Conservation (phyloP, 306 rosid species). For the Quercus mongolica region DNA sequence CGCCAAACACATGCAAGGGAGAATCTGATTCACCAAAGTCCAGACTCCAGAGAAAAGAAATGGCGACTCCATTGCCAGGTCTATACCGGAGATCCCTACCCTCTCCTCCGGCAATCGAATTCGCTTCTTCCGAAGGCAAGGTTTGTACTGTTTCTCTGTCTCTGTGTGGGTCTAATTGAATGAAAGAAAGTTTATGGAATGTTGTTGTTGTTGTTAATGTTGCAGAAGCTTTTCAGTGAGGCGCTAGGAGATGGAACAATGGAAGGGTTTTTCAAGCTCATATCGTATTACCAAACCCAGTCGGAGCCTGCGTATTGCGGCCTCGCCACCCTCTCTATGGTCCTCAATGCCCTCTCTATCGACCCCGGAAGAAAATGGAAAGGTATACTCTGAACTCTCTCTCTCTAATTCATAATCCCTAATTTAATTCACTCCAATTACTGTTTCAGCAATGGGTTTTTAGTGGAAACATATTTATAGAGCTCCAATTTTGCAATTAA, state of each 20-base stretch:
- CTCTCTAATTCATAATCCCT: neutral
- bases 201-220: neutral
- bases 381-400: conserved; percentile 34
- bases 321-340: conserved; percentile 71
- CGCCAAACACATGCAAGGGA: neutral
- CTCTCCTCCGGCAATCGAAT: conserved; percentile 65
- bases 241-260: conserved; percentile 68
- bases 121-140: conserved; percentile 70
- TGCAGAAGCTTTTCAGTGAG: conserved; percentile 57
- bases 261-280: conserved; percentile 82
- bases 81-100: conserved; percentile 67
- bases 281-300: conserved; percentile 86
- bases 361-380: conserved; percentile 99
- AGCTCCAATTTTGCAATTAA: neutral
- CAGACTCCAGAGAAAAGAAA: no score
- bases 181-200: neutral
- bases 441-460: neutral
- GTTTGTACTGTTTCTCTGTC: conserved; percentile 15
- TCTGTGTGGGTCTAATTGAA: neutral
- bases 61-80: conserved; percentile 43
- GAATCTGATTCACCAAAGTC: no score
- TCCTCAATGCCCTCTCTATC: conserved; percentile 86
- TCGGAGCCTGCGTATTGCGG: conserved; percentile 96
- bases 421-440: neutral
- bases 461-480: neutral